These are phyloP conservation scores for Kernera saxatilis DNA, from an alignment of 345 rosid species.

Conservation along the genomic window DNA sequence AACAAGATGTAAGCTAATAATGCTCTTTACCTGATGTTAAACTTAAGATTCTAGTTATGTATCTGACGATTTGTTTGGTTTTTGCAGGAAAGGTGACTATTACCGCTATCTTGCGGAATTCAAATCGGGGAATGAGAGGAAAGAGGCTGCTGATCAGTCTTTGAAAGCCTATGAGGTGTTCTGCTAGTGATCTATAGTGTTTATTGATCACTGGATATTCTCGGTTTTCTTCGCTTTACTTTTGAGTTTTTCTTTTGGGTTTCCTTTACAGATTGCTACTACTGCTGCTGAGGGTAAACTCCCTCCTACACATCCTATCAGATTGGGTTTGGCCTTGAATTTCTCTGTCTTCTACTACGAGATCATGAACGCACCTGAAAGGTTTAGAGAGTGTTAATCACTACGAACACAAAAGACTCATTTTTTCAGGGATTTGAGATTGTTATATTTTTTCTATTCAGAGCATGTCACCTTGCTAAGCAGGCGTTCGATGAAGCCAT, in stretches of 20 bases:
- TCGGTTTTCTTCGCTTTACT: background rate
- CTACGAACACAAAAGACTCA: background rate
- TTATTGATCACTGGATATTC: background rate
- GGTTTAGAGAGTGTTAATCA: slow-evolving; percentile 30
- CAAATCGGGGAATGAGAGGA: slow-evolving; percentile 46
- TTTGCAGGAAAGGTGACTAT: slow-evolving; percentile 71
- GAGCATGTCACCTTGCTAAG: slow-evolving; percentile 76
- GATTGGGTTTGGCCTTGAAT: slow-evolving; percentile 73
- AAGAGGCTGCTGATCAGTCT: slow-evolving; percentile 57
- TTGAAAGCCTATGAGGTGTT: slow-evolving; percentile 65
- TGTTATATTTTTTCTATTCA: slow-evolving; percentile 11
- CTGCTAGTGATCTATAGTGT: background rate
- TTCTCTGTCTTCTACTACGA: slow-evolving; percentile 76
- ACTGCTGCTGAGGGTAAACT: slow-evolving; percentile 54
- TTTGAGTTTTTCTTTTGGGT: background rate
- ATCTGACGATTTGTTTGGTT: background rate
- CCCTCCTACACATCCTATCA: slow-evolving; percentile 63
- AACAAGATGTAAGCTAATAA: slow-evolving; percentile 51
- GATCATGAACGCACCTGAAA: slow-evolving; percentile 71
- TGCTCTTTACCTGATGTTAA: background rate
- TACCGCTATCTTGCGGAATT: slow-evolving; percentile 61
- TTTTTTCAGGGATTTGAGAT: background rate
- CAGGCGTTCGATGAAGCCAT: slow-evolving; percentile 74
- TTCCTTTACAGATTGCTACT: slow-evolving; percentile 46
- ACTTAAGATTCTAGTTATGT: background rate